phyloP scores from a whole-genome alignment of 2,329 filamentous ascomycete genomes.

The Lecanicillium sp. region DNA sequence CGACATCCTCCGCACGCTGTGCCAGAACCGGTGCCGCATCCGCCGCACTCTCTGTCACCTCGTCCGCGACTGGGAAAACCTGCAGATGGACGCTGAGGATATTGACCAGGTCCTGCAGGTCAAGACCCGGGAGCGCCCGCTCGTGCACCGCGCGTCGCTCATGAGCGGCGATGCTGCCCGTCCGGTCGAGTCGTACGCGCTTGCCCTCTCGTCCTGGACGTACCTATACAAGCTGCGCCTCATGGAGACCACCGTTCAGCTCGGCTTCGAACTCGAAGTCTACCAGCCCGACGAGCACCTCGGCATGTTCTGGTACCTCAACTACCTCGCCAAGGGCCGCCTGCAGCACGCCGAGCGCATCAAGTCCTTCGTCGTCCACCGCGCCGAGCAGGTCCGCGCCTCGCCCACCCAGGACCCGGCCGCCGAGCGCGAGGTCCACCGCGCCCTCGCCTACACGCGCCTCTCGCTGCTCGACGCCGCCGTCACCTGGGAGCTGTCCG shows the following conservation, averaged over 20 bases:
- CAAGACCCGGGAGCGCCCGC: conserved; percentile 54
- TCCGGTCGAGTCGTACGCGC: conserved; percentile 52
- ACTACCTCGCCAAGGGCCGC: conserved; percentile 64
- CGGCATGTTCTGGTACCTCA: conserved; percentile 87
- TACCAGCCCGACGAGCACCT: conserved; percentile 81
- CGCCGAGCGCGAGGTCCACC: conserved; percentile 39
- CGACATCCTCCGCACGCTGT: conserved; percentile 76
- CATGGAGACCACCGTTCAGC: conserved; percentile 80
- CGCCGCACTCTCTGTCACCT: conserved; percentile 85
- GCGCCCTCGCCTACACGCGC: conserved; percentile 50
- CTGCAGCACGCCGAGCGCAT: conserved; percentile 68
- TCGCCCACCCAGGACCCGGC: conserved; percentile 19
- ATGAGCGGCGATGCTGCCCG: conserved; percentile 22
- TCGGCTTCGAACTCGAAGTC: conserved; percentile 89
- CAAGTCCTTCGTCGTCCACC: conserved; percentile 53
- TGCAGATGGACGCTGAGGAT: conserved; percentile 77
- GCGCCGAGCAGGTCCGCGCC: conserved; percentile 25
- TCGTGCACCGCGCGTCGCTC: conserved; percentile 38
- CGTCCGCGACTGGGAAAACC: conserved; percentile 73
- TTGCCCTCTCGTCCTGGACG: conserved; percentile 79
- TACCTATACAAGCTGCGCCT: conserved; percentile 86
- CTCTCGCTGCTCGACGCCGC: conserved; percentile 59
- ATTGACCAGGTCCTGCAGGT: conserved; percentile 63
- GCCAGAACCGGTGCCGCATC: conserved; percentile 84
- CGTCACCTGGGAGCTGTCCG: conserved; percentile 52